These are phyloP conservation scores for Styphnolobium japonicum DNA, from an alignment of 306 rosid species.

Conservation along the genomic window DNA sequence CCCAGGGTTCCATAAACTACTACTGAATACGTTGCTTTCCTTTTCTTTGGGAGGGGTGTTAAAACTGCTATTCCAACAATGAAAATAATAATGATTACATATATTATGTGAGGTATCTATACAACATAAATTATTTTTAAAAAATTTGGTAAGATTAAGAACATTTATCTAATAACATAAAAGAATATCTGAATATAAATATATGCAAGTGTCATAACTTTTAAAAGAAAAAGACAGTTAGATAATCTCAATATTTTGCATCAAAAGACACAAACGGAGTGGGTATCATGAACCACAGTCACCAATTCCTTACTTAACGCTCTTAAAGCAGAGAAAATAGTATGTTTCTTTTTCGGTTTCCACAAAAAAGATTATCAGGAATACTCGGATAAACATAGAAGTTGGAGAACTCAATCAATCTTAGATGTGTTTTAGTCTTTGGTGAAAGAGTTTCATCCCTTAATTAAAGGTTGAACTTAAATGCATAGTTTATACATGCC, in stretches of 20 bases:
- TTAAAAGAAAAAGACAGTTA: neutral
- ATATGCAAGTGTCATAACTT: neutral
- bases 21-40: neutral
- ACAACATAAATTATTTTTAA: neutral
- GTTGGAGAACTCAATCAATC: neutral
- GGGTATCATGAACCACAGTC: neutral
- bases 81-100: too few species aligned
- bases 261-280: slow-evolving; percentile 30
- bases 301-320: slow-evolving; percentile 32
- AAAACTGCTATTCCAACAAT: neutral
- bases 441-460: neutral
- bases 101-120: too few species aligned
- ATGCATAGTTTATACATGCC: neutral
- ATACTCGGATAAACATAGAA: neutral
- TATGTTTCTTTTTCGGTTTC: slow-evolving; percentile 11
- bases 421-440: neutral
- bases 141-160: neutral
- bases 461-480: neutral
- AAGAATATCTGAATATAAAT: neutral
- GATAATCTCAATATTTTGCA: neutral
- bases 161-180: too few species aligned
- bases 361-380: neutral
- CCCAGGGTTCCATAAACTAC: neutral
- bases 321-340: slow-evolving; percentile 13
- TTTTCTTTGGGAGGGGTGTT: neutral